Evolutionary conservation across 2,329 filamentous ascomycete genomes (phyloP).

Genomic region (Trichoderma atroviride): DNA sequence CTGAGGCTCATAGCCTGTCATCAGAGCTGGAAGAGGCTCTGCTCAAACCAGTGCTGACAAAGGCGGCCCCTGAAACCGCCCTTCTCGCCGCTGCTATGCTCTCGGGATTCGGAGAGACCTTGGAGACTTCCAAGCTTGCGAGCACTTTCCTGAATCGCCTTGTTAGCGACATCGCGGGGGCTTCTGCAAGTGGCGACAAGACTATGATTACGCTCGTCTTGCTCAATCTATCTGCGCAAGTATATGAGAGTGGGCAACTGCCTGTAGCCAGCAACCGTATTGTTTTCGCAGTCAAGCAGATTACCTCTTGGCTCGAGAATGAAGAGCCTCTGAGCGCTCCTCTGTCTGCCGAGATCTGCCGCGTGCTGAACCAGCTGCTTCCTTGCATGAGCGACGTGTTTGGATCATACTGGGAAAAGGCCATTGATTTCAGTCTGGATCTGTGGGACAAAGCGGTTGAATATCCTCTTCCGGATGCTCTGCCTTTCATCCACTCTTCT

Average conservation of each 20-base stretch:
- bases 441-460: slow-evolving; percentile 57
- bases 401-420: slow-evolving; percentile 80
- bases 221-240: slow-evolving; percentile 54
- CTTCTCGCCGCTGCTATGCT: slow-evolving; percentile 55
- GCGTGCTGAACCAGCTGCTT: slow-evolving; percentile 63
- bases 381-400: slow-evolving; percentile 81
- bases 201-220: slow-evolving; percentile 55
- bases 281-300: slow-evolving; percentile 79
- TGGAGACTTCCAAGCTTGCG: slow-evolving; percentile 51
- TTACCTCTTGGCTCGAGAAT: slow-evolving; percentile 70
- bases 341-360: slow-evolving; percentile 55
- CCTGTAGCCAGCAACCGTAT: slow-evolving; percentile 68
- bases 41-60: slow-evolving; percentile 49
- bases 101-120: slow-evolving; percentile 53
- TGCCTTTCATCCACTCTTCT: slow-evolving; percentile 71
- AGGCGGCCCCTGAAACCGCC: slow-evolving; percentile 49
- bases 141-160: slow-evolving; percentile 62
- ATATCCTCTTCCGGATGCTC: slow-evolving; percentile 48
- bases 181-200: slow-evolving; percentile 47
- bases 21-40: slow-evolving; percentile 52
- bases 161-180: slow-evolving; percentile 61
- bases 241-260: slow-evolving; percentile 56
- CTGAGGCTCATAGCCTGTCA: slow-evolving; percentile 51
- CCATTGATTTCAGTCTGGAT: slow-evolving; percentile 59
- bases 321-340: slow-evolving; percentile 46